A percentile compares a stretch with the other conserved stretches of the same genome.
phyloP scores from a whole-genome alignment of 192 early-diverging fungal genomes.

The Diversispora epigaea region DNA sequence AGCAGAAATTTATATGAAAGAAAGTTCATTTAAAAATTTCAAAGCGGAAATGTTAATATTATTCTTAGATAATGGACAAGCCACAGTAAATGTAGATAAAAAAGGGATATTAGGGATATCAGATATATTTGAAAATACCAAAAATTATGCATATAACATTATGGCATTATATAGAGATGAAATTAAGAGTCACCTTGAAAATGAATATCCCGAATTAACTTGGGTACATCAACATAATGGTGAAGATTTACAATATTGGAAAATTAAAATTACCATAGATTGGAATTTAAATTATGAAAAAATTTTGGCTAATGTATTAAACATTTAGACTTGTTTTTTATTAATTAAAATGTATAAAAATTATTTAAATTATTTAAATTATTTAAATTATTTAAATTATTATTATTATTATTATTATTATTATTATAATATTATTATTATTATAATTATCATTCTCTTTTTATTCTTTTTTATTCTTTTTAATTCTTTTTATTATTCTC shows the following conservation, averaged over 20 bases:
- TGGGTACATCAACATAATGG: slow-evolving; percentile 9
- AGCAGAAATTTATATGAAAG: neutral
- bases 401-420: no score
- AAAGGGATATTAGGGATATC: neutral
- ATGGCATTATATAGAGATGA: neutral
- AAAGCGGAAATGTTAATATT: neutral
- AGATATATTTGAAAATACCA: neutral
- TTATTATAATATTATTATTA: no score
- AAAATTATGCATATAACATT: slow-evolving; percentile 8
- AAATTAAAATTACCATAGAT: neutral
- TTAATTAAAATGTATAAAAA: no score
- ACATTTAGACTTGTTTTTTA: no score
- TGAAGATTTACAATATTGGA: slow-evolving; percentile 4
- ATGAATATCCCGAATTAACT: slow-evolving; percentile 6
- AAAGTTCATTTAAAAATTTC: neutral
- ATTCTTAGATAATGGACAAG: slow-evolving; percentile 19
- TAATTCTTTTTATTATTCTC: no score
- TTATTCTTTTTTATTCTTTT: no score
- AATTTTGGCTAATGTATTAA: neutral
- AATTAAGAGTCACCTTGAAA: neutral
- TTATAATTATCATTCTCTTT: no score
- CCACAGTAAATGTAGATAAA: neutral
- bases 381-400: no score
- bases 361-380: no score
- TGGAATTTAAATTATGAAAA: slow-evolving; percentile 5